Evolutionary conservation across 495 filamentous ascomycete genomes (phyloP), one percentile per base, ranked within the genome.

Genomic region (Podospora pseudocomata): DNA sequence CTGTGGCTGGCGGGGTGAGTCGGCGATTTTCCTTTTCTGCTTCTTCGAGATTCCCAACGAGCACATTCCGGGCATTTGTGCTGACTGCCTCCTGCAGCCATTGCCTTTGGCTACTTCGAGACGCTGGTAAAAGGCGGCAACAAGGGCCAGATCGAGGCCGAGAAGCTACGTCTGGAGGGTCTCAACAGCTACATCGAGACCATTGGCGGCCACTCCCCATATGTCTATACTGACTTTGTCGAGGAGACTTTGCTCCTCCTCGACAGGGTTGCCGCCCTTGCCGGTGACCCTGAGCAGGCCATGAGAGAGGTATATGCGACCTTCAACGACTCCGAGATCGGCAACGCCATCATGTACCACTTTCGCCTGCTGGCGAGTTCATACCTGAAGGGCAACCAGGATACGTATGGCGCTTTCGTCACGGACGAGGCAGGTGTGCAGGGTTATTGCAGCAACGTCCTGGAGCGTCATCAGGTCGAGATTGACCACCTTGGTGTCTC

Each of bases 1-100:
- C 75, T 99, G 95, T 81, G 95, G 95, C 71, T 99, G 95, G 94
- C 86, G 95, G 89, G 95, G 94, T 97, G 86, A 76, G 78, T 81
- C n/a, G 27, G 28, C 16, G 28, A 53, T 66, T 63, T 39, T 70
- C 75, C 59, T 76, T 71, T 57, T 68, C 67, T 18, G 72, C 28
- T 53, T 23, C 30, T 55, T 65, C 11, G 3, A 11, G 15, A 15
- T 2, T 53, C 18, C 5, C 18, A 16, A 54, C 60, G 27, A 18
- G 19, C 57, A 62, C 57, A 4, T 67, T 60, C 58, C 20, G 55
- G 34, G 34, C 5, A 5, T 39, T 6, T 34, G 32, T 65, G 49
- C 71, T 77, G 58, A 80, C 65, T 18, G 20, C 44, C 26, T 56
- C 56, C 68, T 49, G 16, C 32, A 98, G 95, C 95, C 56, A 89